Base-by-base conservation (phyloP, 1,139 yeast species). In the Lizanozyma gosingica region DNA sequence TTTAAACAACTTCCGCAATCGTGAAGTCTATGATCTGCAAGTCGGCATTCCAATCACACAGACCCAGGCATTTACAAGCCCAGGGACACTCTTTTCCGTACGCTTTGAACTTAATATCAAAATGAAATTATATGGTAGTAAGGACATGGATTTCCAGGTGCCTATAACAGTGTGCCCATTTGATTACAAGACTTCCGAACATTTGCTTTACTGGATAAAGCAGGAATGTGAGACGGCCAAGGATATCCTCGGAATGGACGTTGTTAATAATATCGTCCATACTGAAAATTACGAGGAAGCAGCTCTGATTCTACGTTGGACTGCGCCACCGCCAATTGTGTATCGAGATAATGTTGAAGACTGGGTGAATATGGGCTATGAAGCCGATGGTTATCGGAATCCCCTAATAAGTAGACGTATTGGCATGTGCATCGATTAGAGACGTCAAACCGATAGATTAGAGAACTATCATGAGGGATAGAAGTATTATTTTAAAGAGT, bases 111-210 rank as follows among this genome's bases (percentile, higher is more conserved):
- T 76, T 4, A 57, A 66, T 1, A 47, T 79, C 17, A 73, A 70
- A 44, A 60, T 77, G 35, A 78, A 75, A 49, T 56, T 78, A 18
- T 57, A 61, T 16, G 73, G 69, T 41, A 73, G 73, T 3, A 73
- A 72, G 47, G 76, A 73, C 46, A 61, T 73, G 44, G 76, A 67
- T 36, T 56, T 75, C 4, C 54, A 63, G 17, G 63, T 77, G 14
- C 83, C 83, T 1, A 57, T 80, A 3, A 73, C 73, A 0, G 65
- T 80, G 0, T 63, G 80, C 39, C 80, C 82, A 1, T 73, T 59
- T 57, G 77, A 79, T 55, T 60, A 69, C 41, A 51, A 42, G 16
- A 67, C 63, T 52, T 71, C 74, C 41, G 69, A 58, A 41, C 67
- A 66, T 50, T 55, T 71, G 37, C 60, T 67, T 48, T 67, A 56